Evolutionary conservation across 441 rosid genomes (phyloP).

Genomic region (Omphalea diandra): DNA sequence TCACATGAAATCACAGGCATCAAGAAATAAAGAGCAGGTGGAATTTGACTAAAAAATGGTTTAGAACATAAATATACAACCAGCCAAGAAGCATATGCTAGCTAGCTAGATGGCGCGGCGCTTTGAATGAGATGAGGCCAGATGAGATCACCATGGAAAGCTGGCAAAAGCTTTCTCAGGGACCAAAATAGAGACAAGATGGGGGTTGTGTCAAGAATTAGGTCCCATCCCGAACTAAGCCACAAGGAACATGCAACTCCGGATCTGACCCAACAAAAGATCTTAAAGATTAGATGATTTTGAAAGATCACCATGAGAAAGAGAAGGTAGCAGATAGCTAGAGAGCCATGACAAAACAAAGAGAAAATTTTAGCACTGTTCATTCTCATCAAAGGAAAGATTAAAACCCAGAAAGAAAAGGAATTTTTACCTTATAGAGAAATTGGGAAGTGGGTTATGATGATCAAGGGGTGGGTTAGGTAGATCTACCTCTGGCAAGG

Average conservation of each 20-base stretch:
- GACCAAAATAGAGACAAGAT: constrained; percentile 11
- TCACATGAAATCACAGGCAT: constrained; percentile 6
- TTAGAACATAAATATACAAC: not conserved
- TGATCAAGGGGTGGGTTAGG: constrained; percentile 32
- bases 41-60: constrained; percentile 6
- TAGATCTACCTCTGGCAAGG: constrained; percentile 55
- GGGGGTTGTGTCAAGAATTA: not conserved
- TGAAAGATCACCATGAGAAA: constrained; percentile 19
- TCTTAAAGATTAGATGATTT: constrained; percentile 18
- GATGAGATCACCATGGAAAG: not conserved
- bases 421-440: constrained; percentile 80
- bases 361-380: constrained; percentile 10
- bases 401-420: constrained; percentile 9
- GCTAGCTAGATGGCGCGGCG: not conserved
- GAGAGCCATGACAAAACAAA: constrained; percentile 25
- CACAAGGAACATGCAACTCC: constrained; percentile 27
- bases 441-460: constrained; percentile 48
- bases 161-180: not conserved
- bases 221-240: constrained; percentile 7
- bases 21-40: constrained; percentile 6
- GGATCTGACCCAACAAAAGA: constrained; percentile 50
- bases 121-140: not conserved
- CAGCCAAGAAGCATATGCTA: constrained; percentile 2
- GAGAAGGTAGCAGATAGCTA: constrained; percentile 18
- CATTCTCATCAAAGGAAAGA: constrained; percentile 20